Base-by-base conservation (phyloP, 2,329 filamentous ascomycete genomes). In the Fusarium decemcellulare region DNA sequence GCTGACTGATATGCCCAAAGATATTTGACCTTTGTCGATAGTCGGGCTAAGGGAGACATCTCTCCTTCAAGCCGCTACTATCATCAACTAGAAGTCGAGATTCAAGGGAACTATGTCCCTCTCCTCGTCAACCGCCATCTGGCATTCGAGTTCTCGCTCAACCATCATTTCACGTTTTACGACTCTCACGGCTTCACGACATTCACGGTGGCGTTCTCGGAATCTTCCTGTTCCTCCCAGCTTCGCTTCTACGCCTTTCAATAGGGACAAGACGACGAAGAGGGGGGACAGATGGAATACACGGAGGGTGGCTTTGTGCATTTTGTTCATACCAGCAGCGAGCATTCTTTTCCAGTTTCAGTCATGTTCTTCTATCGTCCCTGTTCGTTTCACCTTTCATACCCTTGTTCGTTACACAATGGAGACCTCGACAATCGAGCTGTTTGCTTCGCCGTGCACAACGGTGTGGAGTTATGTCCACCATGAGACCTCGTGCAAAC, bases 401-500 rank as follows among this genome's bases (percentile, higher is more conserved):
- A 69, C 62, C 58, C 63, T 57, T 34, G 34, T 55, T 29, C 8
- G 29, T 47, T 61, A 51, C 55, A 64, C 29, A 54, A 54, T 43
- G 18, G 39, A 59, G 43, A 47, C 23, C 32, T 12, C 51, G 46
- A 64, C 47, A 43, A 52, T 48, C 32, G 39, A 44, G 27, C 34
- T 64, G 48, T 57, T 58, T 50, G 48, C 40, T 29, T 39, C 56
- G 40, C 58, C 54, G 62, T 70, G 44, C 63, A 63, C 40, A 53
- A 44, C 66, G 36, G 59, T 68, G 67, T 68, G 67, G 67, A 61
- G 67, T 67, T 60, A 30, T 50, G 32, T 39, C 52, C 30, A 57
- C 71, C 67, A 70, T 65, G 63, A 59, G 67, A 61, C 67, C 55
- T 58, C 34, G 36, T 51, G 59, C 34, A 68, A 55, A 68, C 48